Evolutionary conservation across 2,329 filamentous ascomycete genomes (phyloP), one percentile per base, ranked within the genome.

Genomic region (Colletotrichum lini): DNA sequence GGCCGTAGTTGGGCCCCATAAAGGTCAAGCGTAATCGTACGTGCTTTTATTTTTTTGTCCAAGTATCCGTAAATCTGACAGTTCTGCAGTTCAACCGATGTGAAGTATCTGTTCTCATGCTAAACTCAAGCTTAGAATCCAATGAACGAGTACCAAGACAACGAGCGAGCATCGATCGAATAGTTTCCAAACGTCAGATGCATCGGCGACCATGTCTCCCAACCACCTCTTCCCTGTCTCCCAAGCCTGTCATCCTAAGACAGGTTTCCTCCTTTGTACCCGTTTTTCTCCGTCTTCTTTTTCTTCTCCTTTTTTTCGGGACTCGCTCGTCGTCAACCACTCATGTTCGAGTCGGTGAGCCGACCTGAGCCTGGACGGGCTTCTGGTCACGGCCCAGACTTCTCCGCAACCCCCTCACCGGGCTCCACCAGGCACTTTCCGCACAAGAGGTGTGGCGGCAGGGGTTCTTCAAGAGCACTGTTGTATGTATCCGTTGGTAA

Each of bases 141-240:
- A 38, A 50, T 13, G 44, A 9, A 10, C 49, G 23, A 47, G 30
- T 61, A 35, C 8, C 30, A 15, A 40, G 59, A 49, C 59, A 42
- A n/a, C n/a, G 7, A 21, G 53, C n/a, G 21, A 42, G 35, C 49
- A 45, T 64, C 21, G 15, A 54, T 53, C 35, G 23, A 53, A 53
- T 26, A 13, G 10, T 49, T 35, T 35, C 42, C 42, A 23, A 65
- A 38, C 50, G 21, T 58, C 49, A 40, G 66, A 21, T 62, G 53
- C 52, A 49, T 57, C 38, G 35, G 61, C 26, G 59, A 64, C 44
- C 60, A 49, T 18, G 50, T 38, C 35, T 23, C 38, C 67, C 61
- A 65, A 54, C 67, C 61, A 69, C 67, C 54, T 52, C 63, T 59
- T 30, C 47, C 65, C 47, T 53, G 67, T 53, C 61, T 54, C 53